phyloP scores from a whole-genome alignment of 2,329 filamentous ascomycete species.

The Tolypocladium ophioglossoides region DNA sequence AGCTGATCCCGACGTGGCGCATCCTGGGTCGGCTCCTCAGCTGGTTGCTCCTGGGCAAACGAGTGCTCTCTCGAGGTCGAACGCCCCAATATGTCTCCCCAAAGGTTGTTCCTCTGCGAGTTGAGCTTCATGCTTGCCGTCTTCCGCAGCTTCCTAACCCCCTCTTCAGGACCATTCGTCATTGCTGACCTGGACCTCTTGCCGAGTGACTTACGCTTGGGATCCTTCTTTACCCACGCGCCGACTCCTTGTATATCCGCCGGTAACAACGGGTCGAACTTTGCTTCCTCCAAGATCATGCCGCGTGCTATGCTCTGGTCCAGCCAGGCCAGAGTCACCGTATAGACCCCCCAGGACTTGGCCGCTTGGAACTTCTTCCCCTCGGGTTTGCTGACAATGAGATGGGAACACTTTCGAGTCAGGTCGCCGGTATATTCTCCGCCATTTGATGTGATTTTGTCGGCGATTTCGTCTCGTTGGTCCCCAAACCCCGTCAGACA shows the following conservation, averaged over 20 bases:
- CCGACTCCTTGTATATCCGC: conserved; percentile 61
- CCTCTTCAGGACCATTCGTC: conserved; percentile 36
- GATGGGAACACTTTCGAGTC: conserved; percentile 75
- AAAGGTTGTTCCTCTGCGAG: conserved; percentile 73
- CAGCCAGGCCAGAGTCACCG: conserved; percentile 79
- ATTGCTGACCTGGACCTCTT: conserved; percentile 49
- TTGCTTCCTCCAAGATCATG: conserved; percentile 82
- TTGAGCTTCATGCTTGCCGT: conserved; percentile 77
- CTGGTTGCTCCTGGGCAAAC: conserved; percentile 14
- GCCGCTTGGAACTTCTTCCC: conserved; percentile 89
- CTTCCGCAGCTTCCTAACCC: conserved; percentile 73
- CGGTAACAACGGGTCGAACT: conserved; percentile 68
- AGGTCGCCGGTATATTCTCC: conserved; percentile 83
- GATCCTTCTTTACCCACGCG: conserved; percentile 53
- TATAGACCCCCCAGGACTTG: conserved; percentile 67
- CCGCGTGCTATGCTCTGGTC: conserved; percentile 71
- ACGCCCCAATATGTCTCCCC: conserved; percentile 71
- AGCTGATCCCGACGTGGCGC: background rate
- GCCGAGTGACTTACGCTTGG: conserved; percentile 35
- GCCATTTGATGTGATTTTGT: conserved; percentile 57
- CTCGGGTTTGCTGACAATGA: conserved; percentile 68
- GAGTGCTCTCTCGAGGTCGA: conserved; percentile 24
- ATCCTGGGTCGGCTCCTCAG: conserved; percentile 1
- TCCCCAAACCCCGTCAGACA: conserved; percentile 50
- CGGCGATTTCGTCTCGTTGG: conserved; percentile 59